Conservation (phyloP, 192 early-diverging fungal species). For the Backusella sp. region DNA sequence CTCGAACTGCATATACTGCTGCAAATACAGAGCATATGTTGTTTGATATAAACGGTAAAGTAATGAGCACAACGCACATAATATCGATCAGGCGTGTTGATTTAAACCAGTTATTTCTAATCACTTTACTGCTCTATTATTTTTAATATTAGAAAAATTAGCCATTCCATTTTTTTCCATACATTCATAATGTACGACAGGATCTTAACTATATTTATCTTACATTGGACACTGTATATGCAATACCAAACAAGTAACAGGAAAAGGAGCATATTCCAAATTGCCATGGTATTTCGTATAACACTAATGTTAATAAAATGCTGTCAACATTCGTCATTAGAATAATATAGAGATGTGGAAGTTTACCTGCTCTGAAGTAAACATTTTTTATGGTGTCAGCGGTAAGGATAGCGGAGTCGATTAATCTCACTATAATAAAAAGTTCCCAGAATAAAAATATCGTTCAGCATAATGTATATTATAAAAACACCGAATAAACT, state of each 20-base stretch:
- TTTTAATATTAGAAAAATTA: neutral
- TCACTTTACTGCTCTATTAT: conserved; percentile 19
- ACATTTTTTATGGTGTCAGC: conserved; percentile 4
- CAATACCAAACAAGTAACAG: conserved; percentile 31
- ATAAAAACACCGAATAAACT: neutral
- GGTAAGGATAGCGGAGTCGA: conserved; percentile 19
- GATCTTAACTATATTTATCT: neutral
- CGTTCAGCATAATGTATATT: neutral
- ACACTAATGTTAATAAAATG: conserved; percentile 9
- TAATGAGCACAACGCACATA: conserved; percentile 3
- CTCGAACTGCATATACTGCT: conserved; percentile 18
- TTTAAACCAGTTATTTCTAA: conserved; percentile 19
- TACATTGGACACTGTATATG: conserved; percentile 31
- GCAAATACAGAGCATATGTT: conserved; percentile 24
- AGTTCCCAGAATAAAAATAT: neutral
- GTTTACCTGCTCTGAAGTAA: conserved; percentile 23
- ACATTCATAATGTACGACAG: no score
- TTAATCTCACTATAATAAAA: conserved; percentile 19
- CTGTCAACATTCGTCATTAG: neutral
- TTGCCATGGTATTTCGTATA: conserved; percentile 34
- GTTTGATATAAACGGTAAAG: conserved; percentile 31
- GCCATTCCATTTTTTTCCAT: neutral
- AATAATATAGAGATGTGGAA: neutral
- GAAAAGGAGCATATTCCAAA: conserved; percentile 29
- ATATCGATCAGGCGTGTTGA: conserved; percentile 11